Percentiles rank a stretch among this genome's conserved stretches.
Evolutionary conservation across 2,329 filamentous ascomycete species (phyloP).

Genomic region (Colletotrichum sidae): DNA sequence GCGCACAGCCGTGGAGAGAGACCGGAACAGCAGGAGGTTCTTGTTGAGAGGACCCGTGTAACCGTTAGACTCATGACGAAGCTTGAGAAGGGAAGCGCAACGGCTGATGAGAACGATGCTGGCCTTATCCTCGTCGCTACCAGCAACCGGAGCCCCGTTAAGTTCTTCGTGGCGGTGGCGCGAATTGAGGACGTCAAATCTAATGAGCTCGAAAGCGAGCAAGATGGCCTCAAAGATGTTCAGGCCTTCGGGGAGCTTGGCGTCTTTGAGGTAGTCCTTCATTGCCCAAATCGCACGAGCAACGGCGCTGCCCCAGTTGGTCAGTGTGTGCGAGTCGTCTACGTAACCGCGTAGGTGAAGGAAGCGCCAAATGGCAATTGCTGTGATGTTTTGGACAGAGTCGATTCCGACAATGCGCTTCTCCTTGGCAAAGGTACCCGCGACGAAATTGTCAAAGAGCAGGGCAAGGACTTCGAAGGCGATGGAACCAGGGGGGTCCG

Average conservation of each 20-base stretch:
- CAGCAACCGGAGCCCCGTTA: constrained; percentile 66
- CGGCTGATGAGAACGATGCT: constrained; percentile 87
- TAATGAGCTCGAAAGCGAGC: constrained; percentile 86
- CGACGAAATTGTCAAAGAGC: constrained; percentile 75
- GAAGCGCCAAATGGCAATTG: constrained; percentile 87
- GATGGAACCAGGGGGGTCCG: constrained; percentile 58
- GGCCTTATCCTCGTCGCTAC: constrained; percentile 77
- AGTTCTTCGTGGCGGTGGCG: constrained; percentile 69
- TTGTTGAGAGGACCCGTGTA: constrained; percentile 96
- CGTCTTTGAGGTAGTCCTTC: constrained; percentile 61
- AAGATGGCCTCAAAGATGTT: constrained; percentile 81
- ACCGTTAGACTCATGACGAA: constrained; percentile 86
- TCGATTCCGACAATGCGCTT: constrained; percentile 72
- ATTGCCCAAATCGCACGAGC: constrained; percentile 75
- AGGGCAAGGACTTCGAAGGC: constrained; percentile 75
- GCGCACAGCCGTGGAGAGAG: constrained; percentile 83
- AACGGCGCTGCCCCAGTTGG: constrained; percentile 85
- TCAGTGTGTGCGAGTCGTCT: constrained; percentile 81
- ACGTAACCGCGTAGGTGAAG: constrained; percentile 90
- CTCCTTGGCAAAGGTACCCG: constrained; percentile 73
- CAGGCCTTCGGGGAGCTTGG: constrained; percentile 51
- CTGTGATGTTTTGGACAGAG: constrained; percentile 72
- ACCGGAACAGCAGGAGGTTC: constrained; percentile 87
- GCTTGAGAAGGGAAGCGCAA: constrained; percentile 83
- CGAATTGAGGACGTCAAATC: constrained; percentile 81